Conservation (phyloP, 345 rosid species). For the Boechera stricta region DNA sequence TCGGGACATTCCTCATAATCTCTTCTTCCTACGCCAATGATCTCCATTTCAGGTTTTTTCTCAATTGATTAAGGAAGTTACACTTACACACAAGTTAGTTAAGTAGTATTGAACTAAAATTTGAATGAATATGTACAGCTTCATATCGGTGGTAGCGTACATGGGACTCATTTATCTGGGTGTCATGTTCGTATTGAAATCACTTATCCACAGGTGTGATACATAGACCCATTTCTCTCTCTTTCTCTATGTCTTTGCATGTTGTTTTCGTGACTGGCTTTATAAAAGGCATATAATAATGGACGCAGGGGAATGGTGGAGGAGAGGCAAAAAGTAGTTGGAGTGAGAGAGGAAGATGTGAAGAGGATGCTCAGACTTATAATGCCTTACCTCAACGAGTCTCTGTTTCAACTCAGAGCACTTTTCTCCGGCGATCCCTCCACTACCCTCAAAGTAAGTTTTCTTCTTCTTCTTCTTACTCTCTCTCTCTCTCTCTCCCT, state of each 20-base stretch:
- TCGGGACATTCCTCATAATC: conserved; percentile 74
- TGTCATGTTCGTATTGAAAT: conserved; percentile 67
- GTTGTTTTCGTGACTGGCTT: conserved; percentile 22
- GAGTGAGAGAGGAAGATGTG: conserved; percentile 80
- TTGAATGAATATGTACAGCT: conserved; percentile 54
- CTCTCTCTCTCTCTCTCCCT: background rate
- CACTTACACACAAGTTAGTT: background rate
- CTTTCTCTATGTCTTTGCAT: background rate
- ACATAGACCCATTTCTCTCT: background rate
- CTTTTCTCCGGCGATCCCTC: conserved; percentile 92
- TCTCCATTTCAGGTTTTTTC: conserved; percentile 61
- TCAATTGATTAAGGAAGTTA: background rate
- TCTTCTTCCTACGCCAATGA: conserved; percentile 81
- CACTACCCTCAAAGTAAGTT: conserved; percentile 83
- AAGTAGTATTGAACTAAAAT: background rate
- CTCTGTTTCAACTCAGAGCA: conserved; percentile 65
- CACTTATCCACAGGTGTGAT: conserved; percentile 68
- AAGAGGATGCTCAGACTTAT: conserved; percentile 65
- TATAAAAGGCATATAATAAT: background rate
- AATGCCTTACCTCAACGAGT: conserved; percentile 84
- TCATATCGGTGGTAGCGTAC: conserved; percentile 78
- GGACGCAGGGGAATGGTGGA: conserved; percentile 57
- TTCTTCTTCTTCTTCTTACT: background rate
- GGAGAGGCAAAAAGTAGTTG: conserved; percentile 51
- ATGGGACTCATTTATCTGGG: conserved; percentile 80